phyloP scores from a whole-genome alignment of 768 basidiomycete genomes.

The Calocera viscosa region DNA sequence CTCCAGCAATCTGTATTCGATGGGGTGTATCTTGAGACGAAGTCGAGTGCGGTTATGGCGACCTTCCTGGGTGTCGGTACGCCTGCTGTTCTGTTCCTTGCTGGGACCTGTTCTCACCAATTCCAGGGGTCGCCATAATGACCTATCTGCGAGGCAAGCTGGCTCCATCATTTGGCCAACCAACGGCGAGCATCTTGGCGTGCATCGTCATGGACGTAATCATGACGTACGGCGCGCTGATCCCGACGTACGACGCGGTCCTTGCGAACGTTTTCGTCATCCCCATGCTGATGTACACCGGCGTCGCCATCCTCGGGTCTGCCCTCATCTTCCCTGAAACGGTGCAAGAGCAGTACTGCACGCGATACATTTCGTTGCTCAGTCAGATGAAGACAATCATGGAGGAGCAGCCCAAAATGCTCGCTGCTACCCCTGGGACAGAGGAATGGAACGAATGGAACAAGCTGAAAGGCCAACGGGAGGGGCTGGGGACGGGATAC shows the following conservation, averaged over 20 bases:
- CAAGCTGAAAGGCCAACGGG: not conserved
- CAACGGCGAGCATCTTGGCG: not conserved
- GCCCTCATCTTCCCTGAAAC: conserved; percentile 1
- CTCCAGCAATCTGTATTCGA: not conserved
- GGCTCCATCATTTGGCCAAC: not conserved
- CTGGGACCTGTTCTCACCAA: not conserved
- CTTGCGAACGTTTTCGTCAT: conserved; percentile 1
- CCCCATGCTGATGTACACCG: not conserved
- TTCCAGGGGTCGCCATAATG: not conserved
- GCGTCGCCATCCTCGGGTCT: not conserved
- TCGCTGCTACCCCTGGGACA: not conserved
- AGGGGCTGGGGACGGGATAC: not conserved
- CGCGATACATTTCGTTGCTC: not conserved
- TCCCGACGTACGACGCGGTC: not conserved
- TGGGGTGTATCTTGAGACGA: not conserved
- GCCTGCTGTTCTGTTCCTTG: not conserved
- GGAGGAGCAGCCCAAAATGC: not conserved
- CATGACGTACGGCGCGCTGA: not conserved
- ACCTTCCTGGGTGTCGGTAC: not conserved
- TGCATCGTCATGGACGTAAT: conserved; percentile 6
- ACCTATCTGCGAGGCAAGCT: not conserved
- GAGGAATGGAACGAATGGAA: not conserved
- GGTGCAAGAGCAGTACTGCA: conserved; percentile 3
- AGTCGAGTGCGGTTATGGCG: conserved; percentile 1
- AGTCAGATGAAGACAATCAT: conserved; percentile 1